A percentile compares a stretch with the other conserved stretches of the same genome.
phyloP scores from a whole-genome alignment of 345 rosid genomes.

The Boechera divaricarpa region DNA sequence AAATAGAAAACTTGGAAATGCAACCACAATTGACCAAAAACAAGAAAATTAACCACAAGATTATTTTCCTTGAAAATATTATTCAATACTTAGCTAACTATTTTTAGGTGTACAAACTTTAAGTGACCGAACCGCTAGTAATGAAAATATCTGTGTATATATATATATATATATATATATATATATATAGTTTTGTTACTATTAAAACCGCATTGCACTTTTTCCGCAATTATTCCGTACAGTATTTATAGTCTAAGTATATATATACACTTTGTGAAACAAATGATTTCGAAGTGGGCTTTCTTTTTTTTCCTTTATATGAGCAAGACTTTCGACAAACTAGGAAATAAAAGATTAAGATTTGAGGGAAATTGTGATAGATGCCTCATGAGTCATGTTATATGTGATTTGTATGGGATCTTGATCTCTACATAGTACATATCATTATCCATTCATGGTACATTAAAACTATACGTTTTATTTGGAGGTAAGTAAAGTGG shows the following conservation, averaged over 20 bases:
- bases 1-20: background rate
- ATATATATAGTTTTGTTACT: no score
- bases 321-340: constrained; percentile 20
- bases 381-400: constrained; percentile 14
- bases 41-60: background rate
- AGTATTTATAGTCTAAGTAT: no score
- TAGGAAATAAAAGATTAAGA: background rate
- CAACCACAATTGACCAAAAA: constrained; percentile 3
- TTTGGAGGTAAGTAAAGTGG: constrained; percentile 31
- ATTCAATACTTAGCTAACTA: constrained; percentile 9
- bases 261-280: constrained; percentile 9
- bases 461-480: constrained; percentile 15
- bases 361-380: background rate
- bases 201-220: no score
- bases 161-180: background rate
- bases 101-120: background rate
- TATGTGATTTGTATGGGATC: constrained; percentile 13
- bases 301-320: background rate
- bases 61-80: background rate
- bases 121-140: background rate
- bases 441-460: background rate
- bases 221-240: no score
- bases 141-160: background rate
- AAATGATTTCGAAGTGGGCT: constrained; percentile 12
- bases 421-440: constrained; percentile 1